Evolutionary conservation across 2,329 filamentous ascomycete species (phyloP).

Genomic region (Ploettnerulaceae sp.): DNA sequence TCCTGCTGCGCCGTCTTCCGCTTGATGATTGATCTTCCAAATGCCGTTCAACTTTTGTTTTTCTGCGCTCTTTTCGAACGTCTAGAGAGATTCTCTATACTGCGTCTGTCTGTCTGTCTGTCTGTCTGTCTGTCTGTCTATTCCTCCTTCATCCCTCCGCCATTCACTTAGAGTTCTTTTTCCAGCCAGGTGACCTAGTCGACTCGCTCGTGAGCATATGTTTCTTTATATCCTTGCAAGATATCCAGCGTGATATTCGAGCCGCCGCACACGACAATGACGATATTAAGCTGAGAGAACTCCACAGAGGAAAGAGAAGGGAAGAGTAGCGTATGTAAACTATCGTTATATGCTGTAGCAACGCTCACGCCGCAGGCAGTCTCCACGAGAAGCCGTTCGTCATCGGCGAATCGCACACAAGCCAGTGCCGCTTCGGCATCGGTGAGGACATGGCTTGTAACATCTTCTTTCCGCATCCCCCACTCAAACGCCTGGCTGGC

Average conservation of each 20-base stretch:
- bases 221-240: constrained; percentile 48
- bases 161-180: no score
- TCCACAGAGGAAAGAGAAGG: constrained; percentile 48
- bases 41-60: no score
- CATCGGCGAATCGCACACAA: constrained; percentile 72
- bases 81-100: no score
- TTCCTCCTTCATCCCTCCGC: no score
- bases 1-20: no score
- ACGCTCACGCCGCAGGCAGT: constrained; percentile 79
- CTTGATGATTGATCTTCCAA: no score
- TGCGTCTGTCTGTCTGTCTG: no score
- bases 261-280: constrained; percentile 81
- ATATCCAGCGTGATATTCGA: constrained; percentile 60
- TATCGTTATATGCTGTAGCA: constrained; percentile 59
- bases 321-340: constrained; percentile 57
- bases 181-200: no score
- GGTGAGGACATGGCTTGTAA: constrained; percentile 41
- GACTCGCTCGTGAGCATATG: constrained; percentile 14
- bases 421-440: constrained; percentile 78
- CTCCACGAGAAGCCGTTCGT: constrained; percentile 78
- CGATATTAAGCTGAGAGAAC: constrained; percentile 64
- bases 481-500: constrained; percentile 63
- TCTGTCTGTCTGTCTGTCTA: no score
- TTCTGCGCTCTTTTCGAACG: no score
- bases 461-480: constrained; percentile 34